phyloP scores from a whole-genome alignment of 805 yeast genomes.

The Barnettozyma pratensis region DNA sequence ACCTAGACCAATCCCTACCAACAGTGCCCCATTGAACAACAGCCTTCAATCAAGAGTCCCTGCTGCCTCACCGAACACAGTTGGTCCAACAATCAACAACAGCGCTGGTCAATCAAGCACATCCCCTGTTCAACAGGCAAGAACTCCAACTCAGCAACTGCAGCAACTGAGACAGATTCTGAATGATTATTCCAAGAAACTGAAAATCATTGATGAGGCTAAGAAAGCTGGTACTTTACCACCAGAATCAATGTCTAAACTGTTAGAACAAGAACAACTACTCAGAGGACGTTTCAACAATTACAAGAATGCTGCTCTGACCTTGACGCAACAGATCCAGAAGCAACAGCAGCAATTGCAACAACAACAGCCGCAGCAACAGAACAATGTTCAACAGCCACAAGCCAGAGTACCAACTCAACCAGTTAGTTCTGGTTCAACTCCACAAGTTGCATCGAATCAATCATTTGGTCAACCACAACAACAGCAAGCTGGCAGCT shows the following conservation, averaged over 20 bases:
- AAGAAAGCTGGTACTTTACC: constrained; percentile 39
- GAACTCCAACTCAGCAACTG: constrained; percentile 28
- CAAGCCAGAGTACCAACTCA: constrained; percentile 1
- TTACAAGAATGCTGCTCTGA: constrained; percentile 44
- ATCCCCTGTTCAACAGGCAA: constrained; percentile 8
- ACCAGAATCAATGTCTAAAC: constrained; percentile 38
- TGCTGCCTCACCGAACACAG: constrained; percentile 17
- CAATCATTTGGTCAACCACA: constrained; percentile 1
- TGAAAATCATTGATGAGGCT: constrained; percentile 45
- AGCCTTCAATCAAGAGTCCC: constrained; percentile 4
- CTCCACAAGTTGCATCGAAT: constrained; percentile 3
- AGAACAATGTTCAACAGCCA: constrained; percentile 23
- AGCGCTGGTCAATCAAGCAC: constrained; percentile 8
- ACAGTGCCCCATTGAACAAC: constrained; percentile 1
- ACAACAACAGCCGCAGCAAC: constrained; percentile 17
- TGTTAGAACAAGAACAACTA: constrained; percentile 45
- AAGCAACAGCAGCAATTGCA: constrained; percentile 12
- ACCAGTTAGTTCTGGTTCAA: constrained; percentile 20
- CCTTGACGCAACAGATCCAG: constrained; percentile 11
- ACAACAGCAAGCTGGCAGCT: constrained; percentile 1
- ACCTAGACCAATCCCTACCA: constrained; percentile 12
- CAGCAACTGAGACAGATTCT: constrained; percentile 42
- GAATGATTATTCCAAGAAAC: constrained; percentile 43
- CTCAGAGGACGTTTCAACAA: constrained; percentile 42
- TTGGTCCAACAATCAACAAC: constrained; percentile 6